Evolutionary conservation across 225 moss, liverwort and hornwort species (phyloP).

Genomic region (Rhytidiadelphus loreus): DNA sequence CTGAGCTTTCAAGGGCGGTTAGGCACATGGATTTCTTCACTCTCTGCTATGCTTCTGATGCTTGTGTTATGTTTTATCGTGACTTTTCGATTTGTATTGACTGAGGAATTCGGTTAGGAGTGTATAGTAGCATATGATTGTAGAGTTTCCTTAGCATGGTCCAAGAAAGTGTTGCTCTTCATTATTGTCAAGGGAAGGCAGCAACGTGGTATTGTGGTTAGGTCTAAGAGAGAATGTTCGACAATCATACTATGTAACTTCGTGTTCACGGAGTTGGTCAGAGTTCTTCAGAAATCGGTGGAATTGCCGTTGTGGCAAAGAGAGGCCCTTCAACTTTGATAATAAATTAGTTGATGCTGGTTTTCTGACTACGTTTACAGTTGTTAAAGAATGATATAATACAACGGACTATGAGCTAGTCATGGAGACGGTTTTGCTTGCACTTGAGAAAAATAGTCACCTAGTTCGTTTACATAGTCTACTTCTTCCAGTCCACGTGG

Average conservation of each 20-base stretch:
- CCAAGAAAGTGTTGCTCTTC: neutral
- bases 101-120: neutral
- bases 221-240: neutral
- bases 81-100: neutral
- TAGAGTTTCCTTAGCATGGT: neutral
- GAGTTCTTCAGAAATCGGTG: neutral
- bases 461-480: neutral
- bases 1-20: neutral
- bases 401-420: neutral
- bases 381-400: neutral
- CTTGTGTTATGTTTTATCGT: neutral
- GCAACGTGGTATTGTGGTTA: neutral
- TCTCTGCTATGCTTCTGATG: neutral
- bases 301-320: neutral
- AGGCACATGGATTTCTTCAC: neutral
- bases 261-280: neutral
- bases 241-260: neutral
- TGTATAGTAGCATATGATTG: neutral
- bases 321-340: neutral
- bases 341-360: neutral
- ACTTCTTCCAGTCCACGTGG: neutral
- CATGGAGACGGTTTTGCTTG: neutral
- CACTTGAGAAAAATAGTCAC: neutral
- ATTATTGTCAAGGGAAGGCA: too few species aligned
- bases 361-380: neutral